Conservation (phyloP, 768 basidiomycete species). For the Hypholoma sublateritium region DNA sequence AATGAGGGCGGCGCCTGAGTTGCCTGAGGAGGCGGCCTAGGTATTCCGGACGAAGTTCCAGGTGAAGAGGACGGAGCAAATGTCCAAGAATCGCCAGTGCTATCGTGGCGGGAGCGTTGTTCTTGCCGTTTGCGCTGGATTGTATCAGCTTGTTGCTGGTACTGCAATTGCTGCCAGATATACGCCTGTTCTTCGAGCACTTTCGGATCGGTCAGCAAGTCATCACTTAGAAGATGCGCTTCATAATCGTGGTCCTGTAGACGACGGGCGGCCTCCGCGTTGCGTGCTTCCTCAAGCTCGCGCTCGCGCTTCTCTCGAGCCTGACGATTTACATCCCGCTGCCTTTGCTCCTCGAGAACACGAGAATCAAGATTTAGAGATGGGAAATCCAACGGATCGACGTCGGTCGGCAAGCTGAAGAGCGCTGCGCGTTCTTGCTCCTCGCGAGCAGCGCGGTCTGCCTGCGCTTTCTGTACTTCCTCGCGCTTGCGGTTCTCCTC, state of each 20-base stretch:
- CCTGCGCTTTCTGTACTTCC: neutral
- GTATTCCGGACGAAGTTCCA: slow-evolving; percentile 13
- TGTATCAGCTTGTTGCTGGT: slow-evolving; percentile 42
- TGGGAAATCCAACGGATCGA: neutral
- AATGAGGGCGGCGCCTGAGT: slow-evolving; percentile 23
- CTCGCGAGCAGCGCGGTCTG: neutral
- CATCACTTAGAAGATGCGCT: neutral
- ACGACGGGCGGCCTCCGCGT: slow-evolving; percentile 21
- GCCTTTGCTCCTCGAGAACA: slow-evolving; percentile 9
- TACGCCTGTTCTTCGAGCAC: slow-evolving; percentile 27
- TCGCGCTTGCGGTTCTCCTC: slow-evolving; percentile 1
- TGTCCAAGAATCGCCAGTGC: slow-evolving; percentile 25
- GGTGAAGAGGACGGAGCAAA: neutral
- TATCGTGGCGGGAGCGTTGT: slow-evolving; percentile 47
- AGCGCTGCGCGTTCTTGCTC: neutral
- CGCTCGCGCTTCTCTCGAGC: slow-evolving; percentile 20
- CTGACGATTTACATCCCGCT: neutral
- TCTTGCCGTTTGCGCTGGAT: slow-evolving; percentile 36
- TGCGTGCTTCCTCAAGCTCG: slow-evolving; percentile 18
- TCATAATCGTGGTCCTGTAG: slow-evolving; percentile 27
- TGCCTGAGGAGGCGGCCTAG: slow-evolving; percentile 21
- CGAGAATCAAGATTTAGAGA: neutral
- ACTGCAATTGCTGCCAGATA: slow-evolving; percentile 37
- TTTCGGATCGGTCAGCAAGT: slow-evolving; percentile 12
- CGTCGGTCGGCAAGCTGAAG: neutral